Conservation (phyloP, 768 basidiomycete species). For the Lactarius evosmus region DNA sequence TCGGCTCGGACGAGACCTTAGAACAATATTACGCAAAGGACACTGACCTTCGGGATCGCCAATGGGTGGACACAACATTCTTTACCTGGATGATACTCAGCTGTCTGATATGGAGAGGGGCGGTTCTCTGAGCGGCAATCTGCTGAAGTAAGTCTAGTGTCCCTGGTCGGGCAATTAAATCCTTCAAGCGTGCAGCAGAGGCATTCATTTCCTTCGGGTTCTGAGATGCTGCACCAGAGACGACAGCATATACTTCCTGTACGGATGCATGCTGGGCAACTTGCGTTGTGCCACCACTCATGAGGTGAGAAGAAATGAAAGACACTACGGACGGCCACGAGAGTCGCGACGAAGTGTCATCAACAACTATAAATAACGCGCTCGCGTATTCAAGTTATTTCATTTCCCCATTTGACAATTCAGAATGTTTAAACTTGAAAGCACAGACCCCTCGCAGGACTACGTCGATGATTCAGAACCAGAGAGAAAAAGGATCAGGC, state of each 20-base stretch:
- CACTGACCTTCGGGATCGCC: slow-evolving; percentile 74
- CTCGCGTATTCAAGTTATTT: background rate
- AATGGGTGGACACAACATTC: slow-evolving; percentile 68
- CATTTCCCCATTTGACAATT: background rate
- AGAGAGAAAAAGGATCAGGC: slow-evolving; percentile 49
- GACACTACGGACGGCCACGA: background rate
- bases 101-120: slow-evolving; percentile 67
- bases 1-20: background rate
- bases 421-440: background rate
- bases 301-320: slow-evolving; percentile 16
- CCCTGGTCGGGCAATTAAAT: slow-evolving; percentile 65
- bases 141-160: slow-evolving; percentile 68
- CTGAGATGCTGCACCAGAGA: slow-evolving; percentile 71
- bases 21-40: slow-evolving; percentile 6
- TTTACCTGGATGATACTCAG: slow-evolving; percentile 90
- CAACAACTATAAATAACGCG: slow-evolving; percentile 30
- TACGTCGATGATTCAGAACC: slow-evolving; percentile 70
- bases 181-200: slow-evolving; percentile 60
- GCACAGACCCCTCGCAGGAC: background rate
- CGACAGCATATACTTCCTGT: slow-evolving; percentile 62
- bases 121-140: slow-evolving; percentile 58
- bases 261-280: slow-evolving; percentile 46
- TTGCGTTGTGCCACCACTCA: slow-evolving; percentile 30
- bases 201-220: slow-evolving; percentile 48
- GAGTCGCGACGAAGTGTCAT: slow-evolving; percentile 2